These are phyloP conservation scores for Ophiocordyceps polyrhachis-furcata DNA, from an alignment of 2,329 filamentous ascomycete species.

Conservation along the genomic window DNA sequence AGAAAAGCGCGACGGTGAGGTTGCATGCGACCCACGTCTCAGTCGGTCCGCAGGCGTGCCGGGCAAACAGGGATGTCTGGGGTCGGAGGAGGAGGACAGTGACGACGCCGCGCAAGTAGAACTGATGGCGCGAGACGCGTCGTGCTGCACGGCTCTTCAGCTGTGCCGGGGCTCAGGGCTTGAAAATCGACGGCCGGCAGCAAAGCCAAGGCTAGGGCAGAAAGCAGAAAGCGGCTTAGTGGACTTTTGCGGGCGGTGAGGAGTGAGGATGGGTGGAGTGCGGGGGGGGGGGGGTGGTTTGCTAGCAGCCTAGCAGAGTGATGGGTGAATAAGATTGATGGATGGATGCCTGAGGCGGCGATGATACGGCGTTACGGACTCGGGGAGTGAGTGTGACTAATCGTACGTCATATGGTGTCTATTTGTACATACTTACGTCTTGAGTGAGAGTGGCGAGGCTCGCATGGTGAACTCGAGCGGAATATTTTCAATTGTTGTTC, in stretches of 20 bases:
- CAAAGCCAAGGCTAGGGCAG: constrained; percentile 5
- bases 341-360: background rate
- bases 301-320: too few relatives aligned
- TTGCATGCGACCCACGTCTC: background rate
- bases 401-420: background rate
- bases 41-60: background rate
- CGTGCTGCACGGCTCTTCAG: background rate
- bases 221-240: constrained; percentile 4
- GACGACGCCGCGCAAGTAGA: background rate
- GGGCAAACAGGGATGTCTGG: background rate
- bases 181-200: background rate
- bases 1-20: background rate
- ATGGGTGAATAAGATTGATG: too few relatives aligned
- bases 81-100: background rate
- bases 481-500: too few relatives aligned
- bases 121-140: background rate
- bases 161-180: background rate
- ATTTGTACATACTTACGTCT: background rate
- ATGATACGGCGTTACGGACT: background rate
- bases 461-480: too few relatives aligned
- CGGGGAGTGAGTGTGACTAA: background rate
- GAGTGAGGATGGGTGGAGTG: background rate
- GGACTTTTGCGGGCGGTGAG: constrained; percentile 4
- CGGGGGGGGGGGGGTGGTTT: background rate
- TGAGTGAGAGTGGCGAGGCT: too few relatives aligned